Evolutionary conservation across 495 filamentous ascomycete species (phyloP), one percentile per base, ranked within the genome.

Genomic region (Aspergillus steynii): DNA sequence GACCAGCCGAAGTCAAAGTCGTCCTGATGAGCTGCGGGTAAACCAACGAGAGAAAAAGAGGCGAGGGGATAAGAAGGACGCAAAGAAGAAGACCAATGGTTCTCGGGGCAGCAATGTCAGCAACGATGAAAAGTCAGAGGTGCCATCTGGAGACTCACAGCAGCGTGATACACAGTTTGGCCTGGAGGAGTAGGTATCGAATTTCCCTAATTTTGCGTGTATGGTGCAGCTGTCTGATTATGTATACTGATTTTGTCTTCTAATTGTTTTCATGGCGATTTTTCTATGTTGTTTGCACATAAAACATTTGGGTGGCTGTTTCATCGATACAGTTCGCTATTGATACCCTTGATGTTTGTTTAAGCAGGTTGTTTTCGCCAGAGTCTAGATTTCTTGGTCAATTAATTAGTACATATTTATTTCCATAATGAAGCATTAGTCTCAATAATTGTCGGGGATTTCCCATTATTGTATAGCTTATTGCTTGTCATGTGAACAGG

Each of bases 1-100:
- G 5, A 71, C 71, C 1, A 78, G 74, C 53, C 75, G 70, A 25
- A 74, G 70, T 42, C 71, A 70, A 12, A 76, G 70, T 56, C 65
- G 62, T 46, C 55, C 61, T 1, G 72, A 74, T 37, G 72, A 75
- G 27, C 53, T 65, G 12, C 70, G 66, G 1, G 52, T 29, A 5
- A 59, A 50, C 9, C 53, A 60, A 9, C 69, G 70, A 2, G 73
- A 74, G 50, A 77, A 68, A 48, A 73, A 71, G 58, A 75, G 70
- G 46, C 32, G 64, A n/a, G 12, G 26, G 5, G 74, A 75, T 25
- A 74, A 71, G 65, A 74, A 70, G 31, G 68, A 71, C 9, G 14
- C 28, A 0, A 70, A 70, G 56, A 76, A 68, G 49, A 64, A 66
- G 4, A 31, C 56, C 26, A 60, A 61, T 3, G 59, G 49, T 5